Conservation (phyloP, 768 basidiomycete genomes). For the Cystofilobasidium ferigula region DNA sequence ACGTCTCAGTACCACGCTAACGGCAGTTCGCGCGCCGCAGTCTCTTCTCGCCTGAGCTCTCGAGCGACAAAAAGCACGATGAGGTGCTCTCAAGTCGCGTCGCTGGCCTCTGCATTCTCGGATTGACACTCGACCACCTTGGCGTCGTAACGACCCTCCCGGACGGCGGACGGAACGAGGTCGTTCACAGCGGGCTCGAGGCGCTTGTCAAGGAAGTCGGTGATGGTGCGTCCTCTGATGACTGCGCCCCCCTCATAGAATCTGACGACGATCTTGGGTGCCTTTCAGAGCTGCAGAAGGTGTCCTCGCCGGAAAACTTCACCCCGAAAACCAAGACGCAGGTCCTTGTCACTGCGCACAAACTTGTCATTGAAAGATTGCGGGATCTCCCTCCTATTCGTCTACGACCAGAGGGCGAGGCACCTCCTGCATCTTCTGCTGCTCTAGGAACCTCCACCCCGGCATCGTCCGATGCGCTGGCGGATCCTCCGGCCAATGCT, state of each 20-base stretch:
- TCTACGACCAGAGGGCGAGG: slow-evolving; percentile 52
- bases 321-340: slow-evolving; percentile 69
- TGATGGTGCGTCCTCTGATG: slow-evolving; percentile 48
- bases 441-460: background rate
- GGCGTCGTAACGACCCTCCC: slow-evolving; percentile 62
- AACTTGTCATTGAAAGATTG: slow-evolving; percentile 71
- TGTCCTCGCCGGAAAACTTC: slow-evolving; percentile 44
- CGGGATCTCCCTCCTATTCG: slow-evolving; percentile 61
- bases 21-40: slow-evolving; percentile 40
- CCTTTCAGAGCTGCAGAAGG: slow-evolving; percentile 46
- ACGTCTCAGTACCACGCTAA: background rate
- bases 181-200: slow-evolving; percentile 42
- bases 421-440: background rate
- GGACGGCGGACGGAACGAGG: slow-evolving; percentile 39
- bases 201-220: slow-evolving; percentile 63
- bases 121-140: slow-evolving; percentile 75
- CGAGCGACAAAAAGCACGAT: slow-evolving; percentile 76
- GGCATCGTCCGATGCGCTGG: background rate
- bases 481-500: background rate
- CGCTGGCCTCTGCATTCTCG: slow-evolving; percentile 81
- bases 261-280: background rate
- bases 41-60: slow-evolving; percentile 61
- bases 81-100: slow-evolving; percentile 78
- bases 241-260: background rate
- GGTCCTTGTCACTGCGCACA: slow-evolving; percentile 71